Conservation (phyloP, 1,139 yeast genomes). For the Blastobotrys arbuscula region DNA sequence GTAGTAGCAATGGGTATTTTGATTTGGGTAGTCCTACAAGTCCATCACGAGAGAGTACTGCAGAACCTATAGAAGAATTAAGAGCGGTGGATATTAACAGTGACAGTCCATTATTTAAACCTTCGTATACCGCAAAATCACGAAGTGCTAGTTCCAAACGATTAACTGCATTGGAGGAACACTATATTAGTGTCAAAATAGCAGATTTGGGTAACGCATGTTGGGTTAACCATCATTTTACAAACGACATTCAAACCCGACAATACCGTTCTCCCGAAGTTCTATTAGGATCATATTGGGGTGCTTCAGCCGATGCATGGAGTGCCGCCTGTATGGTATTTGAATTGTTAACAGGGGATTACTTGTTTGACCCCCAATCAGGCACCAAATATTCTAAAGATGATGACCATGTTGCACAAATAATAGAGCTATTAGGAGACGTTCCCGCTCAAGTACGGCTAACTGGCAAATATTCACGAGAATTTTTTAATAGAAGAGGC, state of each 20-base stretch:
- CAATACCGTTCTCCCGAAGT: slow-evolving; percentile 85
- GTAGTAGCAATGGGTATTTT: slow-evolving; percentile 18
- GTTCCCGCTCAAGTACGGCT: slow-evolving; percentile 50
- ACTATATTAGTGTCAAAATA: slow-evolving; percentile 50
- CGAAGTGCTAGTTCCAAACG: slow-evolving; percentile 4
- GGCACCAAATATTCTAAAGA: slow-evolving; percentile 61
- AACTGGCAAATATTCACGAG: slow-evolving; percentile 48
- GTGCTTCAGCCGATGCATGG: slow-evolving; percentile 82
- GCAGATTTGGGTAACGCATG: slow-evolving; percentile 90
- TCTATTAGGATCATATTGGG: slow-evolving; percentile 65
- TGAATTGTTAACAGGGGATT: slow-evolving; percentile 80
- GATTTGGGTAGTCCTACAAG: slow-evolving; percentile 17
- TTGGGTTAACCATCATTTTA: slow-evolving; percentile 64
- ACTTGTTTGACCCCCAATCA: slow-evolving; percentile 72
- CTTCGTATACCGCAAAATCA: neutral
- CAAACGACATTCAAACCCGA: slow-evolving; percentile 80
- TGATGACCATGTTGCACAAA: slow-evolving; percentile 85
- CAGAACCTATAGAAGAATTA: slow-evolving; percentile 14
- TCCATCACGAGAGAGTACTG: neutral
- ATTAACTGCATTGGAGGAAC: slow-evolving; percentile 10
- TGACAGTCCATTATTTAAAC: neutral
- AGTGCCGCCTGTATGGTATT: slow-evolving; percentile 75
- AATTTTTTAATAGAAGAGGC: slow-evolving; percentile 52
- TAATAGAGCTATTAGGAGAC: slow-evolving; percentile 64
- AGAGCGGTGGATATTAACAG: slow-evolving; percentile 6